These are phyloP conservation scores for Ajuga reptans DNA, from an alignment of 305 asterid species.

Conservation along the genomic window DNA sequence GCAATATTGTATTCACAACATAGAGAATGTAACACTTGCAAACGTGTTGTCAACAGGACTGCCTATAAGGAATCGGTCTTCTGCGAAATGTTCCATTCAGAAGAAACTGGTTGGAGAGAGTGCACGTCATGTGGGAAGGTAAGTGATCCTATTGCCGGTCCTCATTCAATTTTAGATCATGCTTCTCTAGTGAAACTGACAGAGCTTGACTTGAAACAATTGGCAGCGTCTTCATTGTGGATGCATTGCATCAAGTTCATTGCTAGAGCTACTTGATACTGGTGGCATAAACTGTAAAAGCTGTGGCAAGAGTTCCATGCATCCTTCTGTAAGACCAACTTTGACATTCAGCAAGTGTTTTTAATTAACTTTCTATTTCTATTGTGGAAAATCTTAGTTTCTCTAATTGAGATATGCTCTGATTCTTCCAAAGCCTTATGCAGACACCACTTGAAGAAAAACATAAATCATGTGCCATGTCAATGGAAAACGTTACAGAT, in stretches of 20 bases:
- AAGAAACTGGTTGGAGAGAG: conserved; percentile 90
- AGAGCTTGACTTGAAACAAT: conserved; percentile 14
- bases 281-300: conserved; percentile 71
- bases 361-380: neutral
- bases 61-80: conserved; percentile 66
- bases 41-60: conserved; percentile 41
- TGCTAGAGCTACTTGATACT: conserved; percentile 60
- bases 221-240: conserved; percentile 93
- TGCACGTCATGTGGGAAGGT: conserved; percentile 86
- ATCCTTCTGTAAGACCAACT: conserved; percentile 49
- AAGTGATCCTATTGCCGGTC: conserved; percentile 15
- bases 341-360: neutral
- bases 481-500: conserved; percentile 27
- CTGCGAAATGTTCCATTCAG: conserved; percentile 75
- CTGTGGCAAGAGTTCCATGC: conserved; percentile 48
- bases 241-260: conserved; percentile 74
- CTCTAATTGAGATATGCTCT: conserved; percentile 22
- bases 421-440: conserved; percentile 37
- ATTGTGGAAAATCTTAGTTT: conserved; percentile 4
- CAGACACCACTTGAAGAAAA: conserved; percentile 42
- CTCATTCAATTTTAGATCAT: neutral
- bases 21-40: conserved; percentile 5
- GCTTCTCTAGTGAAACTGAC: neutral
- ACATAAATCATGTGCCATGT: conserved; percentile 21
- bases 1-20: neutral